Conservation (phyloP, 495 filamentous ascomycete species). For the Talaromyces ruber region DNA sequence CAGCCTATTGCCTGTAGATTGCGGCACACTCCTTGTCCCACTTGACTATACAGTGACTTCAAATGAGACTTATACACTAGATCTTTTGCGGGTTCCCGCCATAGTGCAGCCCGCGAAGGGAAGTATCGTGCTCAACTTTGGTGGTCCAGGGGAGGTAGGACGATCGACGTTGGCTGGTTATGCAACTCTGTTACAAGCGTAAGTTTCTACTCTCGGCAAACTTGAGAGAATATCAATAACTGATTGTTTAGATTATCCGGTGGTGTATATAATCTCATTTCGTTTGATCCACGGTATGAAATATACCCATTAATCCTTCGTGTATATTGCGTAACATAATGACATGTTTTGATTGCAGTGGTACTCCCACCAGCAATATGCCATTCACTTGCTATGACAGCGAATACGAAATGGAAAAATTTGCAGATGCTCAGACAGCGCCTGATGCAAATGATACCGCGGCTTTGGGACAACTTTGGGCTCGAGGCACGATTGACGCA, state of each 20-base stretch:
- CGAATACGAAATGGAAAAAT: background rate
- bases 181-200: conserved; percentile 11
- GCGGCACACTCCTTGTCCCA: conserved; percentile 29
- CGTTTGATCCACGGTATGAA: conserved; percentile 29
- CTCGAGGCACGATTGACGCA: conserved; percentile 5
- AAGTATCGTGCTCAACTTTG: conserved; percentile 38
- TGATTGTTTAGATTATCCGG: conserved; percentile 12
- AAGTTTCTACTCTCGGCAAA: background rate
- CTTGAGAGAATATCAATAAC: too few species aligned
- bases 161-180: conserved; percentile 13
- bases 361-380: conserved; percentile 24
- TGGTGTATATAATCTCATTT: conserved; percentile 28
- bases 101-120: conserved; percentile 21
- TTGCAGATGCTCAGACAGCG: background rate
- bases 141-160: conserved; percentile 26
- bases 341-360: conserved; percentile 11
- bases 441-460: conserved; percentile 9
- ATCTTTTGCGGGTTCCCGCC: conserved; percentile 25
- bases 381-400: conserved; percentile 25
- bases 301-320: background rate
- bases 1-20: conserved; percentile 15
- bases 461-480: conserved; percentile 15
- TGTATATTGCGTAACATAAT: background rate
- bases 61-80: conserved; percentile 21
- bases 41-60: conserved; percentile 30